Percentiles rank a stretch among this genome's conserved stretches.
Evolutionary conservation across 306 rosid species (phyloP).

Genomic region (Crotalaria pallida): DNA sequence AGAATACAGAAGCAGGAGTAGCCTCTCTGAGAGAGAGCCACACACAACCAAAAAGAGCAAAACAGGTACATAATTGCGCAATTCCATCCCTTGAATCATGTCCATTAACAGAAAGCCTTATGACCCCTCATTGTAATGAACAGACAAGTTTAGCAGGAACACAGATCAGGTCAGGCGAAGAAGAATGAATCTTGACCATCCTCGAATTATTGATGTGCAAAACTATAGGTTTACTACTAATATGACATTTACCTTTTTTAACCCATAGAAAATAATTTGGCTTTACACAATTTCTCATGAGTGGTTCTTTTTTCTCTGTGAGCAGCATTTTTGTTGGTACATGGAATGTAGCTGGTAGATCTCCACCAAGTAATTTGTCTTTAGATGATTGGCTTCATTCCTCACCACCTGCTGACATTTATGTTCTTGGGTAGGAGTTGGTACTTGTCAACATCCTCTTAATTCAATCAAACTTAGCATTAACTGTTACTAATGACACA

Average conservation of each 20-base stretch:
- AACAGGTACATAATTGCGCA: conserved; percentile 53
- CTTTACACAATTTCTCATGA: conserved; percentile 18
- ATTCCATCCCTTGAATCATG: conserved; percentile 11
- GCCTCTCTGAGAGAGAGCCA: conserved; percentile 96
- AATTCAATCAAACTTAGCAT: background rate
- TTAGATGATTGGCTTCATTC: conserved; percentile 96
- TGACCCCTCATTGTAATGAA: conserved; percentile 27
- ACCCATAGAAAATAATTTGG: background rate
- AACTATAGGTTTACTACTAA: conserved; percentile 61
- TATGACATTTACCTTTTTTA: background rate
- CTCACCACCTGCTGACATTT: conserved; percentile 93
- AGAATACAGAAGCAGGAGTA: conserved; percentile 73
- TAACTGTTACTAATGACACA: conserved; percentile 15
- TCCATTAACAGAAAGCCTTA: too few relatives aligned
- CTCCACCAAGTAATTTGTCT: conserved; percentile 80
- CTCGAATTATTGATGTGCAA: conserved; percentile 94
- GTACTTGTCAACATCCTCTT: background rate
- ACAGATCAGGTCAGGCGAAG: conserved; percentile 64
- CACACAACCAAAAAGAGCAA: conserved; percentile 91
- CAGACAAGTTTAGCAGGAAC: conserved; percentile 82
- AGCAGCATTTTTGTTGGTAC: conserved; percentile 90
- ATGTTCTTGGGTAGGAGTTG: conserved; percentile 89
- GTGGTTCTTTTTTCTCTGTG: conserved; percentile 17
- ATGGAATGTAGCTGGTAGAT: conserved; percentile 99
- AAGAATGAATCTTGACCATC: conserved; percentile 94